Evolutionary conservation across 768 basidiomycete genomes (phyloP), one percentile per base, ranked within the genome.

Genomic region (Phaeolepiota aurea): DNA sequence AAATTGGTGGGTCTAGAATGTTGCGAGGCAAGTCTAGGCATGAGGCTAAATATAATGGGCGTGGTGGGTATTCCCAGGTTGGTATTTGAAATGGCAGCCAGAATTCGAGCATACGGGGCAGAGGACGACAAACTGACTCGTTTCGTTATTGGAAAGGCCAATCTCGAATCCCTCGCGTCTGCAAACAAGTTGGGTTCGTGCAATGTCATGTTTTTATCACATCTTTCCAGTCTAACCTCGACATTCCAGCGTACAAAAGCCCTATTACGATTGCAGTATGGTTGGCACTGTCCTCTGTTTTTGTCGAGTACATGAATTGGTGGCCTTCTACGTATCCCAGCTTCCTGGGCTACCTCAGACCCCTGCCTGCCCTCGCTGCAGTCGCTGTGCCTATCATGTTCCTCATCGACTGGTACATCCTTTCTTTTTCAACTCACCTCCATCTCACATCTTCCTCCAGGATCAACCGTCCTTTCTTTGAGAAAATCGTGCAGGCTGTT

Each of bases 401-500:
- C 51, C 60, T 64, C 16, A 63, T 82, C 32, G 87, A 89, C 54
- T 87, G 87, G 87, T 86, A 46, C 38, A 69, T 53, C 13, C 19
- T 13, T 31, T 21, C 13, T 45, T 20, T 3, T 15, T 44, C 20
- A n/a, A 14, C 15, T 35, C 20, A 3, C 5, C 32, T 31, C 33
- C 33, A 13, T 19, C 9, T 12, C 21, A 4, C 11, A 38, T 36
- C 33, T 13, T 41, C 4, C 19, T 23, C 5, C 41, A 89, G 86
- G 86, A 55, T 74, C 20, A 83, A 89, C 47, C 76, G 87, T 9
- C 76, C 77, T 12, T 65, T 64, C 38, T 82, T 87, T 47, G 86
- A 89, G 50, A 59, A 71, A 7, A 59, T 56, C 13, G 64, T 71
- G 2, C 64, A 76, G 22, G 61, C 69, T 21, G 62, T 71, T 13